These are phyloP conservation scores for Saccharomyces kudriavzevii DNA, from an alignment of 805 yeast genomes.

Conservation along the genomic window DNA sequence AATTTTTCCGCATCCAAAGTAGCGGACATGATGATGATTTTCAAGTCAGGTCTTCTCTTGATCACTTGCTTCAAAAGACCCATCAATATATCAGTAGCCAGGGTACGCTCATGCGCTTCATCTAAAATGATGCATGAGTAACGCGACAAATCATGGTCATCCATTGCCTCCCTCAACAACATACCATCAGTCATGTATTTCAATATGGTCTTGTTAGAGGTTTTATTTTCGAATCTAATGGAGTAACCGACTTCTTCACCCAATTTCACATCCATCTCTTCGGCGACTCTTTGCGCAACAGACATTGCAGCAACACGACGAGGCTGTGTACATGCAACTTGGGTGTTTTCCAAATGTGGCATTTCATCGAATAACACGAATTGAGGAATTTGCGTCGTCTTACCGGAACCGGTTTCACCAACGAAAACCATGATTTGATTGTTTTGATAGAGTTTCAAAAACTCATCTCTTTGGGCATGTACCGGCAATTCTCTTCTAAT, in stretches of 20 bases:
- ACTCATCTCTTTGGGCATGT: slow-evolving; percentile 86
- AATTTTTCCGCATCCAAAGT: slow-evolving; percentile 95
- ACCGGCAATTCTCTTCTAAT: slow-evolving; percentile 85
- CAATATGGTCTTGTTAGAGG: slow-evolving; percentile 69
- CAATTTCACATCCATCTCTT: slow-evolving; percentile 86
- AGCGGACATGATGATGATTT: slow-evolving; percentile 93
- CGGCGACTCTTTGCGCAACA: slow-evolving; percentile 94
- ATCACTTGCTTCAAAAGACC: slow-evolving; percentile 83
- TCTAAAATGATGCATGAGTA: slow-evolving; percentile 89
- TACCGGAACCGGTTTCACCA: slow-evolving; percentile 99
- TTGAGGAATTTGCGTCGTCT: slow-evolving; percentile 96
- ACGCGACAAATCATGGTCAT: slow-evolving; percentile 70
- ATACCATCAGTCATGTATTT: slow-evolving; percentile 99
- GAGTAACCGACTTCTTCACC: slow-evolving; percentile 95
- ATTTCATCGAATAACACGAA: slow-evolving; percentile 84
- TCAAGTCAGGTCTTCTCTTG: slow-evolving; percentile 73
- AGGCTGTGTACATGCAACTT: slow-evolving; percentile 93
- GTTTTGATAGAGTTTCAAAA: slow-evolving; percentile 70
- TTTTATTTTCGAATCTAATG: slow-evolving; percentile 87
- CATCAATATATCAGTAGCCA: slow-evolving; percentile 94
- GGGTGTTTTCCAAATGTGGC: slow-evolving; percentile 76
- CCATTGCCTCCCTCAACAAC: slow-evolving; percentile 95
- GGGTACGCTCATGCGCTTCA: slow-evolving; percentile 97
- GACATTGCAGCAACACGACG: slow-evolving; percentile 99
- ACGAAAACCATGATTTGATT: slow-evolving; percentile 96